Evolutionary conservation across 2,329 filamentous ascomycete species (phyloP).

Genomic region (Paecilomyces dactylethromorphus): DNA sequence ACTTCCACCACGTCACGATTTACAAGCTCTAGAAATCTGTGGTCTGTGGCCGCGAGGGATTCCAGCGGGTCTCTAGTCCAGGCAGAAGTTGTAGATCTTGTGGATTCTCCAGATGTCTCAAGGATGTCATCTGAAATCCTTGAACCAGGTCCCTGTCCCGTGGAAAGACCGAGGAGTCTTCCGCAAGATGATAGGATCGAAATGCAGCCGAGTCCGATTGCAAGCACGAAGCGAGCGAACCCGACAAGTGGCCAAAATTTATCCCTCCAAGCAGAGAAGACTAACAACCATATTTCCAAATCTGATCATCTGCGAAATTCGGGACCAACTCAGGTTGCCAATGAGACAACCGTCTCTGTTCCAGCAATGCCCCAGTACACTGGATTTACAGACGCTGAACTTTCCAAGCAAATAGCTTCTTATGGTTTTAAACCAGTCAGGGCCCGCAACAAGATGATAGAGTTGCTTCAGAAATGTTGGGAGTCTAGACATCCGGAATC

Average conservation of each 20-base stretch:
- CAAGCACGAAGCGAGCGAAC: background rate
- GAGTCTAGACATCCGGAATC: slow-evolving; percentile 43
- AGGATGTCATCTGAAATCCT: slow-evolving; percentile 1
- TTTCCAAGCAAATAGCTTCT: slow-evolving; percentile 54
- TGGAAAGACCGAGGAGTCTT: background rate
- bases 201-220: background rate
- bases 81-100: slow-evolving; percentile 55
- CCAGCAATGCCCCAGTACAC: slow-evolving; percentile 51
- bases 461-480: slow-evolving; percentile 66
- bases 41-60: slow-evolving; percentile 65
- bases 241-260: background rate
- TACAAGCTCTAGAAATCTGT: slow-evolving; percentile 46
- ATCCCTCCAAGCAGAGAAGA: background rate
- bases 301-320: background rate
- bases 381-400: slow-evolving; percentile 55
- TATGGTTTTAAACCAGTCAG: slow-evolving; percentile 71
- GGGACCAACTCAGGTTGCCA: slow-evolving; percentile 1
- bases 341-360: slow-evolving; percentile 1
- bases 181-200: background rate
- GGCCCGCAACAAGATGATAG: slow-evolving; percentile 62
- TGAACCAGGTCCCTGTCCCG: slow-evolving; percentile 3
- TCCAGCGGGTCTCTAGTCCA: slow-evolving; percentile 58
- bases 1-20: slow-evolving; percentile 16
- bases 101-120: slow-evolving; percentile 30
- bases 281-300: background rate